phyloP scores from a whole-genome alignment of 352 stramenopile species.

The Globisporangium middletonii region DNA sequence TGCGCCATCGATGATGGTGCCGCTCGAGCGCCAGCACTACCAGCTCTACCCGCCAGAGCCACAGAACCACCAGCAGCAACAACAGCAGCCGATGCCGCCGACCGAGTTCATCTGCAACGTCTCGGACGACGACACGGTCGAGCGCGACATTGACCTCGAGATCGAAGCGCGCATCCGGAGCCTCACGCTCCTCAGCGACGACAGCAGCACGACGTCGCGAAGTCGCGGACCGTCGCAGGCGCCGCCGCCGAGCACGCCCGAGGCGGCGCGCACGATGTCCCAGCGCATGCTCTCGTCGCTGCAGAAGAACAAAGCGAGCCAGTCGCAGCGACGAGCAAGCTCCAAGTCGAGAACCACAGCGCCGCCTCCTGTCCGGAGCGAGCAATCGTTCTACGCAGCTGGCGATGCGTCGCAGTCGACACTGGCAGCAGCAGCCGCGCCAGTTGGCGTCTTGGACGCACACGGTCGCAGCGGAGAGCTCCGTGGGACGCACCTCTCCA shows the following conservation, averaged over 20 bases:
- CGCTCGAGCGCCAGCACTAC: conserved; percentile 8
- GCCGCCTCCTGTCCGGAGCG: conserved; percentile 5
- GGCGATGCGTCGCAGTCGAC: background rate
- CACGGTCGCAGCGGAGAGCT: conserved; percentile 9
- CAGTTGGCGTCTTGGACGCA: background rate
- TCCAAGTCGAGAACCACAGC: background rate
- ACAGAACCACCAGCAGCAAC: background rate
- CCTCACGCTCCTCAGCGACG: conserved; percentile 18
- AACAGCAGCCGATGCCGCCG: conserved; percentile 7
- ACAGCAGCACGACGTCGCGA: conserved; percentile 8
- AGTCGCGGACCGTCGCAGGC: conserved; percentile 3
- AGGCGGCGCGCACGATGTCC: conserved; percentile 33
- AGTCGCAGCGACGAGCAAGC: conserved; percentile 9
- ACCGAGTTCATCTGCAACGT: conserved; percentile 41
- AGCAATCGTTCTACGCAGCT: conserved; percentile 9
- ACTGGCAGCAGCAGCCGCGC: no score
- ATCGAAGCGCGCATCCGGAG: conserved; percentile 53
- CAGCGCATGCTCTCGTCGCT: conserved; percentile 59
- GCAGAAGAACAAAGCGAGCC: conserved; percentile 28
- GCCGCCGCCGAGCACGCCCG: conserved; percentile 3
- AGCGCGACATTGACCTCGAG: conserved; percentile 68
- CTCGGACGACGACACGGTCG: conserved; percentile 54
- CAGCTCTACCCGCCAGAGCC: background rate
- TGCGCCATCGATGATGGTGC: conserved; percentile 4
- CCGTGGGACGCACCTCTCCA: conserved; percentile 20